These are phyloP conservation scores for Lenzites betulinus DNA, from an alignment of 768 basidiomycete genomes.

Conservation along the genomic window DNA sequence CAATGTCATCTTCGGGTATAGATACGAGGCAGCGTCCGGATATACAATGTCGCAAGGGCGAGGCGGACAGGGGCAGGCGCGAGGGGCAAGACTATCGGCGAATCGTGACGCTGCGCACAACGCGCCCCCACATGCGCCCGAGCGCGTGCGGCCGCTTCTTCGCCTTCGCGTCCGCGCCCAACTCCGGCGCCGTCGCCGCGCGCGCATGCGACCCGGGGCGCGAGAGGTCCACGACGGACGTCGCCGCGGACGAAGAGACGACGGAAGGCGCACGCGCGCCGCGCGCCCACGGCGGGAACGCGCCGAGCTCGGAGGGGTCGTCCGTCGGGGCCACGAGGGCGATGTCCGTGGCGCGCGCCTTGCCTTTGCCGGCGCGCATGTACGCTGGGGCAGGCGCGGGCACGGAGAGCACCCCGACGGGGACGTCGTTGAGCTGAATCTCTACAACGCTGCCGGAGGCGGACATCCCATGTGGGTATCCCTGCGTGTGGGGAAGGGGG, in stretches of 20 bases:
- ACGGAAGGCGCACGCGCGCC: background rate
- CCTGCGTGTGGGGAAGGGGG: no score
- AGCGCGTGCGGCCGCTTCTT: conserved; percentile 22
- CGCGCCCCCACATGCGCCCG: conserved; percentile 24
- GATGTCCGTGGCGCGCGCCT: background rate
- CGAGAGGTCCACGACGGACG: conserved; percentile 2
- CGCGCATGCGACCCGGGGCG: background rate
- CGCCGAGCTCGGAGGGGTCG: background rate
- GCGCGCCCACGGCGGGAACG: background rate
- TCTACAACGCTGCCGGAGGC: background rate
- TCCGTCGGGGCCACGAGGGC: background rate
- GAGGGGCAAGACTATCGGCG: conserved; percentile 8
- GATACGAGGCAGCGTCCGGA: background rate
- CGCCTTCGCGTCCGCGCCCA: background rate
- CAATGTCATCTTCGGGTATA: background rate
- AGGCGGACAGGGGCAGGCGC: background rate
- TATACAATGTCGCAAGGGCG: background rate
- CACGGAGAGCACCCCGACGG: conserved; percentile 22
- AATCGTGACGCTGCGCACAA: conserved; percentile 22
- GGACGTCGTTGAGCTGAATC: conserved; percentile 24
- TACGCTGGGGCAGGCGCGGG: background rate
- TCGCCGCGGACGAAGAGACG: background rate
- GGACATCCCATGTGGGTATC: no score
- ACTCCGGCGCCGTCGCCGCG: background rate
- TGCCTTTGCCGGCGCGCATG: conserved; percentile 1